Base-by-base conservation (phyloP, 208 protist species). In the Wallacemonas sp. region DNA sequence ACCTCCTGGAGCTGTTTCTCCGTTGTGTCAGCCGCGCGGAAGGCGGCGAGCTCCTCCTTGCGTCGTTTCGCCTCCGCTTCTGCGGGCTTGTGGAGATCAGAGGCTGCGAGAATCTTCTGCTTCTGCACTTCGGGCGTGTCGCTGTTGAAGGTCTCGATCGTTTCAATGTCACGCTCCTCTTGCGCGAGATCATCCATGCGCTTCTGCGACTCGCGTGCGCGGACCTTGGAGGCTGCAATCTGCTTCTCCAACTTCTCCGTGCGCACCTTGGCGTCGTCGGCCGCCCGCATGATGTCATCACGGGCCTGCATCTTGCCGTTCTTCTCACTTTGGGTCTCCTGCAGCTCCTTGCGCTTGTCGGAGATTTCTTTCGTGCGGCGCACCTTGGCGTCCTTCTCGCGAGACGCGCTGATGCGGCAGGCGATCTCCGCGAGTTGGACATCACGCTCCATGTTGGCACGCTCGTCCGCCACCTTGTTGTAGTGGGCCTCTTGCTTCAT, bases 401-500 rank as follows among this genome's bases (percentile, higher is more conserved):
- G 56, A 8, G 65, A 70, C 38, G 48, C 36, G 46, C 76, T 77
- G 17, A 76, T 76, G 58, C 81, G 79, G 17, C 62, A 74, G 23
- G 67, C 72, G 36, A 88, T 79, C 1, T 74, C 71, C n/a, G 68
- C 77, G 24, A 88, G 71, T 54, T 76, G 70, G 1, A 87, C 48
- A 21, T 81, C 70, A 17, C 74, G 47, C 43, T 82, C 74, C 43
- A 75, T 70, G 52, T 83, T 38, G 8, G 33, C 65, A 19, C 85
- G 46, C 11, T 81, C 47, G 23, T 74, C 58, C 9, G 62, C 46
- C 9, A 61, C 49, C 63, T 81, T 57, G 72, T 92, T 76, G 72
- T 95, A 81, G 14, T 56, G 65, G 1, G 81, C 85, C 67, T 95
- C 89, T 68, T 90, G 86, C 69, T 88, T 88, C 86, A 95, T 95